Evolutionary conservation across 805 yeast genomes (phyloP), one percentile per base, ranked within the genome.

Genomic region (Kodamaea kakaduensis): DNA sequence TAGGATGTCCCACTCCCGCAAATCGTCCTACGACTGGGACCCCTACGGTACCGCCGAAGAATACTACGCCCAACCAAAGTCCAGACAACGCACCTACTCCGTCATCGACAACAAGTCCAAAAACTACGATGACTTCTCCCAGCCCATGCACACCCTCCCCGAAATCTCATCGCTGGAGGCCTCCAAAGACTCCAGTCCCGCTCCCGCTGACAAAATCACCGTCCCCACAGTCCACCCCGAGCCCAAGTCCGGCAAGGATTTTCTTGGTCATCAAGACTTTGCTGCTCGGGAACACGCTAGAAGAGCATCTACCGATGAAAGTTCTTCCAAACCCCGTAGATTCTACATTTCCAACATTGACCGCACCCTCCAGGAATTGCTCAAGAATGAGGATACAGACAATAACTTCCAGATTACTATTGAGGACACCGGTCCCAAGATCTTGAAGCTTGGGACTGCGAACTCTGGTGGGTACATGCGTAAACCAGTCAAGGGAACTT

Each of bases 391-490:
- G 55, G 96, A 88, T 54, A 87, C 96, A 2, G 95, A 89, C 59
- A 69, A 71, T 35, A 81, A 89, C 54, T 79, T 61, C 55, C 96
- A 89, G 58, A 88, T 84, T 52, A 84, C 95, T 6, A 78, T 84
- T 32, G 94, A 84, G 48, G 94, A 85, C 51, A 75, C 76, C 2
- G 94, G 94, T 1, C 93, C 94, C 3, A 84, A 84, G 53, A 86
- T 81, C n/a, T 62, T 84, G 40, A 73, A 75, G 47, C 65, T 85
- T 9, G 93, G 93, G 6, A 86, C 97, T 2, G 86, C 81, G 23
- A 84, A 84, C 52, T 86, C 95, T 3, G 77, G 79, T 49, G 97
- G 96, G 1, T 85, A 61, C 61, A 79, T 76, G 24, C 80, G 75
- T 46, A 73, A 74, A 36, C 84, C 81, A 41, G 71, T 88, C 37